Conservation (phyloP, 1,284 basidiomycete species). For the Ustilago curta region DNA sequence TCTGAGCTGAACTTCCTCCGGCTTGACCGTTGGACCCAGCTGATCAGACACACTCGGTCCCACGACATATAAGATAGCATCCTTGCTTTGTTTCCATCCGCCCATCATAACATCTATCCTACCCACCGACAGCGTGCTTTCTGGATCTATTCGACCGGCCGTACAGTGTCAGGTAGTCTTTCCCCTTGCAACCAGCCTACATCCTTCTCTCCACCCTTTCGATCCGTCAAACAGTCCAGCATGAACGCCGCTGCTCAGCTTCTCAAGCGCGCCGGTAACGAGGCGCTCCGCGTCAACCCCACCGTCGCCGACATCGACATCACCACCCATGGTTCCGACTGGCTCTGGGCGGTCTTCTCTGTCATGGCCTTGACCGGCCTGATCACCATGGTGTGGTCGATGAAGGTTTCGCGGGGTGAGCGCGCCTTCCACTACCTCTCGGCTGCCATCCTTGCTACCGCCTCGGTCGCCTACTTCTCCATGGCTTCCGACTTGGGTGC, state of each 20-base stretch:
- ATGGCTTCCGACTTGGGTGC: conserved; percentile 77
- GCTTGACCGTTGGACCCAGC: background rate
- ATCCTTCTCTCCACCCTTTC: background rate
- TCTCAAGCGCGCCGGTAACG: conserved; percentile 52
- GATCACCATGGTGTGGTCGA: conserved; percentile 56
- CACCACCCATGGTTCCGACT: conserved; percentile 71
- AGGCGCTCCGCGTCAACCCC: conserved; percentile 52
- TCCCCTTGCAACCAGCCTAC: background rate
- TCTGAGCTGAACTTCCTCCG: background rate
- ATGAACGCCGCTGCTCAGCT: conserved; percentile 33
- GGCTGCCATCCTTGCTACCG: conserved; percentile 69
- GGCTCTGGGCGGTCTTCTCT: conserved; percentile 71
- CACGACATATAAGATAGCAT: conserved; percentile 6
- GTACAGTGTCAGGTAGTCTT: background rate
- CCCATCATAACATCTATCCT: background rate
- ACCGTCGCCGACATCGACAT: conserved; percentile 56
- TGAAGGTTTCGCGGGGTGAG: conserved; percentile 62
- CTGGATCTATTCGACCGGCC: conserved; percentile 7
- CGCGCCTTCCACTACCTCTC: conserved; percentile 73
- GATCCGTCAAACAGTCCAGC: conserved; percentile 8
- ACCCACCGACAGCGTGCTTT: background rate
- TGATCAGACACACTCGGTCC: background rate
- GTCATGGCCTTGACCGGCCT: conserved; percentile 66
- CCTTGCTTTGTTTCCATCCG: background rate
- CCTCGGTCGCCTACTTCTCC: conserved; percentile 72